phyloP scores from a whole-genome alignment of 2,329 filamentous ascomycete genomes.

The Furcasterigmium furcatum region DNA sequence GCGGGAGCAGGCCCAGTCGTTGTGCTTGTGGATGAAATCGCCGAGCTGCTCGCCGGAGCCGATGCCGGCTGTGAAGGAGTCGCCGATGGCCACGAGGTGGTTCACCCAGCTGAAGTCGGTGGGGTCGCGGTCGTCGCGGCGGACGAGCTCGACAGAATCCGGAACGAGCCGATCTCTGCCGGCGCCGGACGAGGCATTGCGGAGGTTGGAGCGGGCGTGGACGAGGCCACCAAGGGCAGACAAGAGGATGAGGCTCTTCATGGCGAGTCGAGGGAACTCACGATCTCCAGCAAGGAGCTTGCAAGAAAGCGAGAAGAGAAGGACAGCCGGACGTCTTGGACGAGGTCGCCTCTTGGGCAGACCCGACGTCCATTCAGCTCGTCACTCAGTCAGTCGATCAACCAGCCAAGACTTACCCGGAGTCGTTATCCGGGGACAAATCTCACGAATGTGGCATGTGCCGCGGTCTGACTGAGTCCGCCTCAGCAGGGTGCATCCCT shows the following conservation, averaged over 20 bases:
- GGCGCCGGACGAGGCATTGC: not conserved
- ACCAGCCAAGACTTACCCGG: not conserved
- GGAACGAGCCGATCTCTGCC: not conserved
- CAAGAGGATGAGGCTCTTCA: not conserved
- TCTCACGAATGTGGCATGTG: not conserved
- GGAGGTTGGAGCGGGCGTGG: not conserved
- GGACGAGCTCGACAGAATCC: not conserved
- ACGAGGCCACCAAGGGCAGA: not conserved
- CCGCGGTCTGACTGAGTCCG: not conserved
- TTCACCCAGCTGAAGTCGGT: not conserved
- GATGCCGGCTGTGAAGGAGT: not conserved
- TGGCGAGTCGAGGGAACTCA: not conserved
- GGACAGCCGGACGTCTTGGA: not conserved
- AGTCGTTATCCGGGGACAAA: not conserved
- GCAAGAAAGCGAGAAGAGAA: not conserved
- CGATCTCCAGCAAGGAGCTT: not conserved
- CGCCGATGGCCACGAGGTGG: conserved; percentile 4
- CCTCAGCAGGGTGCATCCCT: not conserved
- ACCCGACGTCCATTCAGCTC: not conserved
- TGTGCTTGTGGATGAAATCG: conserved; percentile 3
- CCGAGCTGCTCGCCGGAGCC: not conserved
- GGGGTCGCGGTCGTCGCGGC: not conserved
- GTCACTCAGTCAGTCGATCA: not conserved
- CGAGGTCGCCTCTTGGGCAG: not conserved
- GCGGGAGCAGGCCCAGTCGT: conserved; percentile 21